Evolutionary conservation across 2,329 filamentous ascomycete species (phyloP), one percentile per base, ranked within the genome.

Genomic region (Penicillium capsulatum): DNA sequence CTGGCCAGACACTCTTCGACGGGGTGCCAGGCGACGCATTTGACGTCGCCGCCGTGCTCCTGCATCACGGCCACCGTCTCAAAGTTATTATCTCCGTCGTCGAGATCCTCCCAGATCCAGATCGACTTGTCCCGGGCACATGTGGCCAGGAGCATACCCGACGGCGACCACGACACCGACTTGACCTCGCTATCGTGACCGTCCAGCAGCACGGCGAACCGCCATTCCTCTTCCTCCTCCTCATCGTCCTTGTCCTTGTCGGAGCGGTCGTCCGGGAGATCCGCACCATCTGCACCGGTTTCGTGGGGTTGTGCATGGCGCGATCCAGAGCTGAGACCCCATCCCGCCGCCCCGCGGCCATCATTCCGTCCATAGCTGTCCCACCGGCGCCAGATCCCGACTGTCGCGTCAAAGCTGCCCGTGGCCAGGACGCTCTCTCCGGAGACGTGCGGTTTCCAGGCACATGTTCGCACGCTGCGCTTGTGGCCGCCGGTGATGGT

Each of bases 171-270:
- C 14, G 84, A 78, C 9, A 94, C 80, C 19, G 77, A 81, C 66
- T 98, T 98, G 66, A 98, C 86, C 67, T 98, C 92, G 16, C 85
- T 88, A 59, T 97, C 92, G 63, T 97, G 92, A 0, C 92, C 92
- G 58, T 97, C 92, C 1, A 98, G 76, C 1, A 97, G 84, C 6
- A 96, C 82, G 0, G 86, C 86, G 57, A 96, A 94, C 36, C 89
- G 83, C 86, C 92, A 98, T 46, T 95, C 90, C 36, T 90, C 84
- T 0, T 84, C 79, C 3, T 80, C 81, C 3, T 79, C 76, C 9
- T 74, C 72, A 2, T 72, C 71, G 9, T 68, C 67, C 43, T 60
- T 35, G 73, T 70, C 64, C 45, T 73, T 57, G 1, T 53, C 55
- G n/a, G 48, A 47, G 3, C 45, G 53, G 3, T 43, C 47, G 9